Evolutionary conservation across 805 yeast species (phyloP), one percentile per base, ranked within the genome.

Genomic region (Metschnikowia cerradonensis): DNA sequence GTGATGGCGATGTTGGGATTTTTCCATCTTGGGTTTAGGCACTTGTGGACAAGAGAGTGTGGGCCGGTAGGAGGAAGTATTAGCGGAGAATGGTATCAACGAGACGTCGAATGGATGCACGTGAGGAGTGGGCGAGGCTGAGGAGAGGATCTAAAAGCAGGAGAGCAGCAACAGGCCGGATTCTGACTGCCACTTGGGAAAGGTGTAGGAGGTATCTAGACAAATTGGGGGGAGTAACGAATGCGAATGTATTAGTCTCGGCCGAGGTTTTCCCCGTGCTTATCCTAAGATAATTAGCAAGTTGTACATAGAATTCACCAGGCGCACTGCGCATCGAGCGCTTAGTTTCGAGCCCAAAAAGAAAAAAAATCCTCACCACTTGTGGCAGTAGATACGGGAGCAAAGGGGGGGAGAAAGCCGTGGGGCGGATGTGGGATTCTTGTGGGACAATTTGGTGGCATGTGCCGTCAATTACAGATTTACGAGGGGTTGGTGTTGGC

Each of bases 1-100:
- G 52, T 58, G 63, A 52, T 56, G 61, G 43, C 51, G 62, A 38
- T 41, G 52, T 20, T 53, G 51, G 6, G 45, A 34, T 34, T 52
- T 51, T 17, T 49, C 53, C 53, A 33, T 44, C 20, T n/a, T 43
- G 11, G 22, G 7, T 26, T 20, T 42, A 22, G 15, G 38, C 13
- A 43, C 20, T 15, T 22, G 39, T 17, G 41, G 10, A 32, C 20
- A 22, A 26, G 15, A 15, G 6, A 14, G 41, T 13, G 33, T 34
- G n/a, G 31, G 34, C 10, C 4, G 39, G n/a, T 40, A 10, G 43
- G n/a, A 6, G 43, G 26, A 26, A 13, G 40, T 37, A 20, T 35
- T 8, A 31, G 20, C 23, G 31, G 22, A 19, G 23, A n/a, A 37
- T 15, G 22, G 10, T 6, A 45, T 31, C 15, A 45, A 32, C 40